A percentile compares a stretch with the other conserved stretches of the same genome.
Conservation (phyloP, 768 basidiomycete genomes). For the Lactarius trivialis region DNA sequence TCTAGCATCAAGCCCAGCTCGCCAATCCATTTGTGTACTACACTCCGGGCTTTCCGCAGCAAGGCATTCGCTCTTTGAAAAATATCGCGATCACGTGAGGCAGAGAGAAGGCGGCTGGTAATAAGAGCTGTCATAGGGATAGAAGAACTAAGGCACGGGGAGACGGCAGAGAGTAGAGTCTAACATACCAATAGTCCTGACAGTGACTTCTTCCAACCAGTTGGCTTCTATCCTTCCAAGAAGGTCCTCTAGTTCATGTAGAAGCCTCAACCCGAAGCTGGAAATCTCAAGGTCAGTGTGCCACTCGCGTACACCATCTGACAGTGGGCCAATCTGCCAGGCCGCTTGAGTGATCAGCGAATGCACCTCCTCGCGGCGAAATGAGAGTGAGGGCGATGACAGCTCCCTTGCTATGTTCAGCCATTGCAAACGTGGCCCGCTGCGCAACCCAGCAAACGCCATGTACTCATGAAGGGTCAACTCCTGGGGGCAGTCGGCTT, state of each 20-base stretch:
- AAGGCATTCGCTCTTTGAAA: background rate
- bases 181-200: background rate
- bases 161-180: too few relatives aligned
- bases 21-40: background rate
- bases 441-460: conserved; percentile 40
- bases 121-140: background rate
- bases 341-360: conserved; percentile 39
- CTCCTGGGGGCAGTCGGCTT: conserved; percentile 34
- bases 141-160: too few relatives aligned
- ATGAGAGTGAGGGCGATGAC: conserved; percentile 33
- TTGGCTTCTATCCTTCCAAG: conserved; percentile 33
- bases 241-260: conserved; percentile 33
- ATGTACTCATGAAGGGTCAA: conserved; percentile 41
- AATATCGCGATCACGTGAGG: background rate
- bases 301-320: conserved; percentile 28
- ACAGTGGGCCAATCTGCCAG: conserved; percentile 35
- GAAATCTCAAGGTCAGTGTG: conserved; percentile 33
- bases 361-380: conserved; percentile 36
- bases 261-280: conserved; percentile 32
- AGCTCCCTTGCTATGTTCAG: conserved; percentile 29
- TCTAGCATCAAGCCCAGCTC: background rate
- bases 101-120: background rate
- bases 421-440: conserved; percentile 40
- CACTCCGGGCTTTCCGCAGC: background rate
- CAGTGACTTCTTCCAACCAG: conserved; percentile 30